Conservation (phyloP, 179 eudicot genomes). For the Beta macrorhiza region DNA sequence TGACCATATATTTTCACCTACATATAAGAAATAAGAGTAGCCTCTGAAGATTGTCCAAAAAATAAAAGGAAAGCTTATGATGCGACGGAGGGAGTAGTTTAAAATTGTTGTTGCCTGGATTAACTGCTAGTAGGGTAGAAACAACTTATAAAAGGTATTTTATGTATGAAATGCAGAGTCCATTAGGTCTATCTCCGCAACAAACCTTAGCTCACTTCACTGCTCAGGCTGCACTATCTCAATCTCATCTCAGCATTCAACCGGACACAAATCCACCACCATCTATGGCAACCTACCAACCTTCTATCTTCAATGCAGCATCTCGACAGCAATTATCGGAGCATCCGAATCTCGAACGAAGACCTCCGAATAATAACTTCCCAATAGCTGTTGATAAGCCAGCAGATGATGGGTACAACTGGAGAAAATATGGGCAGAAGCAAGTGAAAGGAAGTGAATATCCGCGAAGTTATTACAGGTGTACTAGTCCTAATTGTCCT, state of each 20-base stretch:
- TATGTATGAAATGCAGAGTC: slow-evolving; percentile 31
- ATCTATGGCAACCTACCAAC: slow-evolving; percentile 15
- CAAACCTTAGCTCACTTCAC: slow-evolving; percentile 40
- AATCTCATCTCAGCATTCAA: slow-evolving; percentile 26
- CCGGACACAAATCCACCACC: slow-evolving; percentile 6
- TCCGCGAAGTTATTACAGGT: slow-evolving; percentile 45
- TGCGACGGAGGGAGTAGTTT: no score
- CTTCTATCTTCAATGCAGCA: slow-evolving; percentile 18
- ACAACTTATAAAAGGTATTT: no score
- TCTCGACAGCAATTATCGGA: not conserved
- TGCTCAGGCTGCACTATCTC: slow-evolving; percentile 35
- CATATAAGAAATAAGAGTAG: no score
- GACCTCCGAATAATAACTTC: slow-evolving; percentile 4
- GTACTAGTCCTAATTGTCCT: slow-evolving; percentile 40
- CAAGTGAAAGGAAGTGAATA: slow-evolving; percentile 50
- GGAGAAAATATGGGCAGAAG: slow-evolving; percentile 53
- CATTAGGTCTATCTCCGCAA: slow-evolving; percentile 35
- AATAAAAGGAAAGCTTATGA: no score
- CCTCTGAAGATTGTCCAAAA: no score
- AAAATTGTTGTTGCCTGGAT: no score
- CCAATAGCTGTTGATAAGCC: slow-evolving; percentile 41
- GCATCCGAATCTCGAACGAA: slow-evolving; percentile 5
- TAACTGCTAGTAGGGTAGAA: not conserved
- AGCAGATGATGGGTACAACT: slow-evolving; percentile 48
- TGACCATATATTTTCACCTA: no score